Conservation (phyloP, 208 protist genomes). For the Acanthamoeba castellanii region DNA sequence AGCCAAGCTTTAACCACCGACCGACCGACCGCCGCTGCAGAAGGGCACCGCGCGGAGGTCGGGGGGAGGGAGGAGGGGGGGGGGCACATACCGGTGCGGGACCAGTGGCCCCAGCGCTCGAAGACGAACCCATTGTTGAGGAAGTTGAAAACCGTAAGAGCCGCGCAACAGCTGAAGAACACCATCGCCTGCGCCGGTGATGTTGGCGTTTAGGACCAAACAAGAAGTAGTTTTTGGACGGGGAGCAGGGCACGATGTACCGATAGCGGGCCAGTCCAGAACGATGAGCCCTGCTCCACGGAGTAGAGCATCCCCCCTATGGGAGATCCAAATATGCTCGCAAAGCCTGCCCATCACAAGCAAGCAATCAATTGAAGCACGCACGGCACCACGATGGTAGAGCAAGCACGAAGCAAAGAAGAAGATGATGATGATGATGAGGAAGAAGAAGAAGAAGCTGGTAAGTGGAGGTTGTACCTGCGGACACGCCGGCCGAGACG, state of each 20-base stretch:
- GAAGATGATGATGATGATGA: too few relatives aligned
- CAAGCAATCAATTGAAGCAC: neutral
- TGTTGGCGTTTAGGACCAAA: neutral
- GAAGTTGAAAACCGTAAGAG: slow-evolving; percentile 11
- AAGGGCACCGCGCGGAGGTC: neutral
- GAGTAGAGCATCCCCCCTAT: slow-evolving; percentile 53
- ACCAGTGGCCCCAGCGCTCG: slow-evolving; percentile 36
- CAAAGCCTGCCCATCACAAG: too few relatives aligned
- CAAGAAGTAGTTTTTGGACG: neutral
- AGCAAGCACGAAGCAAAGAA: too few relatives aligned
- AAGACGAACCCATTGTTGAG: slow-evolving; percentile 46
- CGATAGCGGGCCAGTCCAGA: slow-evolving; percentile 37
- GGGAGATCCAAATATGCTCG: slow-evolving; percentile 36
- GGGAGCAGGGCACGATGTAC: neutral
- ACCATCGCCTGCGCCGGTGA: neutral
- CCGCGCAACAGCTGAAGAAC: slow-evolving; percentile 20
- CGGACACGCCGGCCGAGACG: slow-evolving; percentile 20
- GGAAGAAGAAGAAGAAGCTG: neutral
- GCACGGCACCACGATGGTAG: neutral
- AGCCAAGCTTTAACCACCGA: too few relatives aligned
- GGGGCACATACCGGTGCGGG: neutral
- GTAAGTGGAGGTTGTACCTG: neutral
- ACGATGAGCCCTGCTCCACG: slow-evolving; percentile 29
- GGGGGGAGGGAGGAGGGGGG: neutral
- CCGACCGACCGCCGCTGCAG: too few relatives aligned